Percentiles rank a stretch among this genome's conserved stretches.
Conservation (phyloP, 257 asterid species). For the Jaltomata sinuosa region DNA sequence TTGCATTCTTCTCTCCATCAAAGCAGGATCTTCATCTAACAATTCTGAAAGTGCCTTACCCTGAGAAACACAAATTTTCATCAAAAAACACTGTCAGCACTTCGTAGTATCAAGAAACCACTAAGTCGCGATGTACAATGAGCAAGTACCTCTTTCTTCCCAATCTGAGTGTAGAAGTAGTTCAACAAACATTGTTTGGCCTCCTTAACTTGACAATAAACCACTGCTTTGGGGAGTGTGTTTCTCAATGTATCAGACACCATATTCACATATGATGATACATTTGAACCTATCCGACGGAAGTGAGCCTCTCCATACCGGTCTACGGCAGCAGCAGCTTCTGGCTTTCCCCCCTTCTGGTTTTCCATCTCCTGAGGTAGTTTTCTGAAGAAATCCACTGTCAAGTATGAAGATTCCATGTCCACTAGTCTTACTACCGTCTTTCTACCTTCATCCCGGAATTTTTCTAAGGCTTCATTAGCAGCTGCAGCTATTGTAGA, state of each 20-base stretch:
- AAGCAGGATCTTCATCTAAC: slow-evolving; percentile 78
- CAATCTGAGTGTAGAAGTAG: slow-evolving; percentile 65
- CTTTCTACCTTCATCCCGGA: slow-evolving; percentile 78
- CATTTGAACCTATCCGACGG: slow-evolving; percentile 87
- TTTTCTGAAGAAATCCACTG: slow-evolving; percentile 84
- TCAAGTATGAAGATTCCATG: slow-evolving; percentile 82
- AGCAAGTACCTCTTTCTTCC: slow-evolving; percentile 68
- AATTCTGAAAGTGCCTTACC: slow-evolving; percentile 62
- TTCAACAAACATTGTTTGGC: slow-evolving; percentile 68
- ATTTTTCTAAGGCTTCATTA: slow-evolving; percentile 65
- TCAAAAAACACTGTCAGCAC: not conserved
- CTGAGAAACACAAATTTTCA: slow-evolving; percentile 32
- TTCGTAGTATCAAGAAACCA: not conserved
- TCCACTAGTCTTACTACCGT: slow-evolving; percentile 75
- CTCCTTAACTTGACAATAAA: slow-evolving; percentile 88
- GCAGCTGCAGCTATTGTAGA: slow-evolving; percentile 77
- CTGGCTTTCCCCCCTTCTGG: slow-evolving; percentile 36
- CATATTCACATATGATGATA: slow-evolving; percentile 67
- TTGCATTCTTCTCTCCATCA: slow-evolving; percentile 81
- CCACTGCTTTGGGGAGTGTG: slow-evolving; percentile 86
- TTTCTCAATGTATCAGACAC: slow-evolving; percentile 62
- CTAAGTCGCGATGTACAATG: not conserved
- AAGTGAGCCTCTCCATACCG: slow-evolving; percentile 68
- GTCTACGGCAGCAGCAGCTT: slow-evolving; percentile 35
- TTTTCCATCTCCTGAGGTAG: slow-evolving; percentile 78